Percentiles rank a stretch among this genome's conserved stretches.
phyloP scores from a whole-genome alignment of 495 filamentous ascomycete species.

The Aspergillus conjunctus region DNA sequence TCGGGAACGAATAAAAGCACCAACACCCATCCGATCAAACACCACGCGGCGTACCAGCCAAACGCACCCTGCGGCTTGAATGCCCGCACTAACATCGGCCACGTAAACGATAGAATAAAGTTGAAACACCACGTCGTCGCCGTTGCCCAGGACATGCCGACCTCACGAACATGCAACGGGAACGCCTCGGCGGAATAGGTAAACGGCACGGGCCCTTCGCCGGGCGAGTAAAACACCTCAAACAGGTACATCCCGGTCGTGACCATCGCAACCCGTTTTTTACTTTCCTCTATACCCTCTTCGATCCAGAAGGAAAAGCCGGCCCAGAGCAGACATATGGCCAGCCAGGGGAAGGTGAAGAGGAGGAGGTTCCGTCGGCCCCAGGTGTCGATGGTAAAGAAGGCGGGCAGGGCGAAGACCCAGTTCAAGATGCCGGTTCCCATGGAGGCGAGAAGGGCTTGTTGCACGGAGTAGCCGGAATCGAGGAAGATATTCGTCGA shows the following conservation, averaged over 20 bases:
- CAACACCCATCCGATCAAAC: constrained; percentile 57
- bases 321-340: constrained; percentile 57
- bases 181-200: constrained; percentile 63
- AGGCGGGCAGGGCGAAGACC: constrained; percentile 65
- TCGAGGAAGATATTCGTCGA: constrained; percentile 58
- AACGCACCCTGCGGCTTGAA: constrained; percentile 61
- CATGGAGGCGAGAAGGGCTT: constrained; percentile 58
- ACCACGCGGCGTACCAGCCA: constrained; percentile 64
- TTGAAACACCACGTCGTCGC: constrained; percentile 55
- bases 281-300: constrained; percentile 27
- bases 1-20: constrained; percentile 60
- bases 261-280: constrained; percentile 48
- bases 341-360: constrained; percentile 65
- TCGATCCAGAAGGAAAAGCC: constrained; percentile 62
- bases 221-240: constrained; percentile 56
- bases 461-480: constrained; percentile 46
- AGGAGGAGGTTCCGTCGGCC: constrained; percentile 64
- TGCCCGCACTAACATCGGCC: constrained; percentile 49
- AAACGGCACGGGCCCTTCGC: constrained; percentile 59
- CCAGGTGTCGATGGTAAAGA: constrained; percentile 69
- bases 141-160: constrained; percentile 68
- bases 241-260: constrained; percentile 55
- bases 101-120: constrained; percentile 60
- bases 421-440: constrained; percentile 69
- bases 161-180: constrained; percentile 61